A percentile compares a stretch with the other conserved stretches of the same genome.
These are phyloP conservation scores for Waltergamsia citrina DNA, from an alignment of 2,329 filamentous ascomycete species.

Conservation along the genomic window DNA sequence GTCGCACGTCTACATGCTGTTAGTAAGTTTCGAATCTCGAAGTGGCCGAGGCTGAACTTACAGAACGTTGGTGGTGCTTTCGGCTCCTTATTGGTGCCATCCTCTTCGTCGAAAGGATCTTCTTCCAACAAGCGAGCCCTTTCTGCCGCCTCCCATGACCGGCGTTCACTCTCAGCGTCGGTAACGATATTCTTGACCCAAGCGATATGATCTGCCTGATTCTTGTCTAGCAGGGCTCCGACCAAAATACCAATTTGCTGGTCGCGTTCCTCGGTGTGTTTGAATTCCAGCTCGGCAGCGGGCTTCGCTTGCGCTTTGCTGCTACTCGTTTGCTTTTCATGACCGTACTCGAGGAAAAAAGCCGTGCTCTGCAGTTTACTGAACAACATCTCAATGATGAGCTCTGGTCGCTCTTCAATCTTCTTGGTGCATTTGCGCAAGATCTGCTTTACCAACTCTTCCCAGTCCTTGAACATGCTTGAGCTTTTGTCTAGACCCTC, in stretches of 20 bases:
- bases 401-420: constrained; percentile 72
- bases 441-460: constrained; percentile 78
- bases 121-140: constrained; percentile 40
- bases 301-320: constrained; percentile 51
- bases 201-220: constrained; percentile 62
- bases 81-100: constrained; percentile 13
- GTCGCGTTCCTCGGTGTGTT: constrained; percentile 56
- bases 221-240: constrained; percentile 69
- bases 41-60: constrained; percentile 14
- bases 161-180: constrained; percentile 61
- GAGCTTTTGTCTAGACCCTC: constrained; percentile 60
- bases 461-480: constrained; percentile 76
- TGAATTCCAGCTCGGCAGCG: constrained; percentile 77
- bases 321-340: constrained; percentile 70
- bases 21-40: constrained; percentile 12
- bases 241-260: constrained; percentile 74
- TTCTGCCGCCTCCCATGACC: constrained; percentile 67
- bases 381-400: constrained; percentile 88
- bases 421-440: constrained; percentile 76
- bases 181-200: constrained; percentile 72
- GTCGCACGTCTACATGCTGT: constrained; percentile 41
- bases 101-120: constrained; percentile 20
- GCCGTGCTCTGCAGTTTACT: constrained; percentile 79
- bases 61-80: constrained; percentile 21
- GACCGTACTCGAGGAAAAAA: constrained; percentile 84